Base-by-base conservation (phyloP, 768 basidiomycete species). In the Pluteus cervinus region DNA sequence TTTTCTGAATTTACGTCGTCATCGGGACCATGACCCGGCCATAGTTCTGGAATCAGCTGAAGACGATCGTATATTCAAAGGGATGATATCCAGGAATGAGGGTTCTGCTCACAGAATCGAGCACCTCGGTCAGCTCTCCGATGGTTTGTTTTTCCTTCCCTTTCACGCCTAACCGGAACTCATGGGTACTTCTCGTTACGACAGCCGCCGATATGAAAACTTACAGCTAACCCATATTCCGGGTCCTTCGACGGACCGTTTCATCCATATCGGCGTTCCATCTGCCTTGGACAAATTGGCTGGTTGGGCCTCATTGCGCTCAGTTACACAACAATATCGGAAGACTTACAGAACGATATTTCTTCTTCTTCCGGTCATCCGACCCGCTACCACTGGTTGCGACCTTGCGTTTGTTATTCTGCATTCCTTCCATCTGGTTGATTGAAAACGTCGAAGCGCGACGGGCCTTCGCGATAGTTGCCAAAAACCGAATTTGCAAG, bases 171-270 rank as follows among this genome's bases (percentile, higher is more conserved):
- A 33, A 28, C 7, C 17, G 20, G 11, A 22, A 30, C 28, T n/a
- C 12, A 33, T 14, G 7, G 7, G 18, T 4, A 26, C 14, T 33
- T 34, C 24, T 28, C 16, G 23, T 12, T 2, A 8, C 12, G 18
- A 29, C 25, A 7, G 7, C 18, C 39, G 21, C 26, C 10, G 24
- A 20, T 23, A 32, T 29, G 21, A 22, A 12, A 28, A 54, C 69
- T 50, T 51, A 68, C 86, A 90, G 50, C 80, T 87, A 7, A 77
- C 83, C 87, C 88, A 91, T 14, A 91, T 62, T 12, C 88, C 87
- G 14, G 88, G 88, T 7, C 88, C 88, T 42, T 85, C 82, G 40
- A 89, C 72, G 17, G 64, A 57, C 29, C 73, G 62, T 55, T 76
- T 85, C 15, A 61, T 69, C 79, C 80, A 81, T 20, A 79, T 69